Percentiles rank a stretch among this genome's conserved stretches.
phyloP scores from a whole-genome alignment of 163 green algal species.

The Scenedesmus sp. region DNA sequence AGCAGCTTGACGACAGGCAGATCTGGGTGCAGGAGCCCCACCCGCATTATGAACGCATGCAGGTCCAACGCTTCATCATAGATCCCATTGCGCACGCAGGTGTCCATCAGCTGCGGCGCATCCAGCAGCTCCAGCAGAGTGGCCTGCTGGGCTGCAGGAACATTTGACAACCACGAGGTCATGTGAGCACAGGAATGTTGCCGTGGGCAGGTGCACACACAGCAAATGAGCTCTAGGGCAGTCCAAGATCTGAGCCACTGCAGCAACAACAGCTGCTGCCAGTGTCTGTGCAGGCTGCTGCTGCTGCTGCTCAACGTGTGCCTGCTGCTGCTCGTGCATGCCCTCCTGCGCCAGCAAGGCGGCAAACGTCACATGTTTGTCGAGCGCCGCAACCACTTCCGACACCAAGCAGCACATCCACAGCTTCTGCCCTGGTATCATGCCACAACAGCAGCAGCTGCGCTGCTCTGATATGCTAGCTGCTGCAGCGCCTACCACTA shows the following conservation, averaged over 20 bases:
- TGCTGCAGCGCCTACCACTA: background rate
- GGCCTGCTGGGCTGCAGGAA: constrained; percentile 71
- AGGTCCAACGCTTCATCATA: constrained; percentile 99
- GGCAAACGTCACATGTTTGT: background rate
- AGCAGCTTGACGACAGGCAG: constrained; percentile 80
- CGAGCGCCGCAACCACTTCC: background rate
- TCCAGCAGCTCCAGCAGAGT: constrained; percentile 94
- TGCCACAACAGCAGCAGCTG: no score
- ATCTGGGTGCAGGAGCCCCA: constrained; percentile 72
- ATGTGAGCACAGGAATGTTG: background rate
- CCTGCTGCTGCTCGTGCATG: background rate
- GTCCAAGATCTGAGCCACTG: background rate
- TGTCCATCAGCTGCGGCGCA: constrained; percentile 96
- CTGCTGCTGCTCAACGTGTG: background rate
- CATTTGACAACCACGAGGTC: background rate
- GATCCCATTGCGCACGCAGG: constrained; percentile 94
- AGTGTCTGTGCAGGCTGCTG: background rate
- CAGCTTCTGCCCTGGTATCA: background rate
- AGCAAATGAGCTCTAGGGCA: no score
- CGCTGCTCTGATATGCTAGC: no score
- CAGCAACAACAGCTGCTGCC: background rate
- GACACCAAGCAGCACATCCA: background rate
- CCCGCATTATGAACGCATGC: constrained; percentile 80
- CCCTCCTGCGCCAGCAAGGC: no score
- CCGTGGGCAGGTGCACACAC: background rate